Evolutionary conservation across 345 rosid genomes (phyloP), one percentile per base, ranked within the genome.

Genomic region (Acer yangbiense): DNA sequence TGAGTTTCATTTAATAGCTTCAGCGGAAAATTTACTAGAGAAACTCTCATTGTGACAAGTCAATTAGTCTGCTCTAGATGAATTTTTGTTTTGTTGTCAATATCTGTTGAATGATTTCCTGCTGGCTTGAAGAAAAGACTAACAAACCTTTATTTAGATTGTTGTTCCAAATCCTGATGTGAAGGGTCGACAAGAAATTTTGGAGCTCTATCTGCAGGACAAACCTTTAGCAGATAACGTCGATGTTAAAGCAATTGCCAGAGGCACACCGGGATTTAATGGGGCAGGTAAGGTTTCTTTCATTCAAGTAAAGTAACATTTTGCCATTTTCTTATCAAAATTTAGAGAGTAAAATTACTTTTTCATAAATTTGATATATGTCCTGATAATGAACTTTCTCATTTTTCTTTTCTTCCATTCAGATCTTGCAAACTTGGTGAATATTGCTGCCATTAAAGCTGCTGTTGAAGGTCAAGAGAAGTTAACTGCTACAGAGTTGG

Each of bases 261-360:
- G 98, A 71, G 99, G 99, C 77, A 96, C 99, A 52, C 98, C 99
- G 17, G 99, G 99, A 73, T 96, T 96, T 79, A 96, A 96, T 83
- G 99, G 99, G 72, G 99, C 98, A 76, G 99, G 98, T 96, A 75
- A 83, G 74, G 58, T 74, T 73, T 74, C 68, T 18, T 74, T 12
- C 66, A 57, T 75, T 65, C 48, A 71, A 50, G 23, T 61, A 65
- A 65, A 67, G 43, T 12, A 52, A n/a, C n/a, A 39, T 68, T 44
- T 65, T 29, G 32, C 32, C 32, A 29, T 29, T 35, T 35, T 44
- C 39, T 48, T 78, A 14, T 23, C 16, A 27, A 6, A 57, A 50
- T 23, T 46, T 78, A 44, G 1, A 20, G 11, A n/a, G 20, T 20
- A 74, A 29, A 29, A 58, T 18, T 70, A 65, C 29, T 63, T 61